Base-by-base conservation (phyloP, 164 flowering plant genomes). In the Chloranthus sessilifolius region DNA sequence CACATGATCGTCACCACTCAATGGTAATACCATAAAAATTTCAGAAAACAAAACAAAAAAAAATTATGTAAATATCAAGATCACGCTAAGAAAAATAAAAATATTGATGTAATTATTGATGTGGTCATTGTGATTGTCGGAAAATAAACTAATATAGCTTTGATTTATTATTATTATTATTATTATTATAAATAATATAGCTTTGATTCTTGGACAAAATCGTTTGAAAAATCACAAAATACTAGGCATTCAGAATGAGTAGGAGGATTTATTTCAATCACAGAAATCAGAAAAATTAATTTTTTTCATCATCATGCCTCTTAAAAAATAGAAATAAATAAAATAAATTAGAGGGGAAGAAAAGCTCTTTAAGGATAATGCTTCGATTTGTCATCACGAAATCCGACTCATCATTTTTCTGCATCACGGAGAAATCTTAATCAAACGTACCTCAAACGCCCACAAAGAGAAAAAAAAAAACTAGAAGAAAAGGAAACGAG, bases 361-460 rank as follows among this genome's bases (percentile, higher is more conserved):
- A 33, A 10, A 15, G 8, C 4, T 52, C 77, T 70, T 76, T 72
- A 78, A 72, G 85, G 74, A 73, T 72, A 76, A 76, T 72, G 81
- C 85, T 77, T 79, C 80, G 76, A 50, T 56, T 74, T 62, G 74
- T 69, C 80, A 48, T 72, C 79, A 72, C 40, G 58, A 56, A 38
- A 58, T 79, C 82, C 51, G 80, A 76, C 82, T 74, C 80, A 74
- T 79, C 80, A 74, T 79, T 65, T 70, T 66, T 40, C 46, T 15
- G 69, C 80, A 64, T 74, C 80, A 74, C 58, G 16, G 73, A 76
- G 78, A 74, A 60, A 61, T 49, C 28, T 19, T 26, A 26, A 34
- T 12, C 7, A 9, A 7, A 21, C 8, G 21, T 43, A 21, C 43
- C 12, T 8, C 19, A 2, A 3, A 6, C 7, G 14, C 9, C 17